These are phyloP conservation scores for Coemansia sp. DNA, from an alignment of 192 early-diverging fungal species.

Conservation along the genomic window DNA sequence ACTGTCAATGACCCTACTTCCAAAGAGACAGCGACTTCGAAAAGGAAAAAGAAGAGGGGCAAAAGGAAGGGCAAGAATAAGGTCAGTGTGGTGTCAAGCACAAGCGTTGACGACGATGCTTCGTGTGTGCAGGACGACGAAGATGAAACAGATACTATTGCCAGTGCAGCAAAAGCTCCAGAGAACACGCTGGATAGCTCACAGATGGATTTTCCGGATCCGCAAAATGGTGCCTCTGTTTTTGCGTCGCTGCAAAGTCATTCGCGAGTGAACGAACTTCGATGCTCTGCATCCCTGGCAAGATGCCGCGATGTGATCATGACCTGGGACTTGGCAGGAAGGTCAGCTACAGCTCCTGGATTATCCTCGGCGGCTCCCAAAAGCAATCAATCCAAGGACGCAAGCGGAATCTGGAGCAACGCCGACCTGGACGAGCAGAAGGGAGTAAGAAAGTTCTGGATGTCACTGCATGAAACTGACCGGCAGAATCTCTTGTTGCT, in stretches of 20 bases:
- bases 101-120: neutral
- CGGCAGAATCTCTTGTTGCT: conserved; percentile 32
- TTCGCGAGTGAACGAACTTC: conserved; percentile 1
- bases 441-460: conserved; percentile 48
- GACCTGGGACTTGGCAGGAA: conserved; percentile 8
- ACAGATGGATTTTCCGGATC: neutral
- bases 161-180: neutral
- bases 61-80: conserved; percentile 35
- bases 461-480: conserved; percentile 31
- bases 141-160: neutral
- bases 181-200: neutral
- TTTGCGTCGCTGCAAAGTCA: neutral
- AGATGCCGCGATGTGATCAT: conserved; percentile 1
- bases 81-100: neutral
- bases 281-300: neutral
- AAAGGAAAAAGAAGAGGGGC: conserved; percentile 26
- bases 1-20: neutral
- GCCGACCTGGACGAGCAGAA: conserved; percentile 28
- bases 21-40: conserved; percentile 12
- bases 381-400: neutral
- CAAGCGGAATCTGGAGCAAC: conserved; percentile 29
- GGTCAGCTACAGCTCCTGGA: neutral
- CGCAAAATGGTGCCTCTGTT: neutral
- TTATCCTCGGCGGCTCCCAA: neutral
- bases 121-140: neutral